Conservation (phyloP, 306 rosid genomes). For the Cucurbita maxima region DNA sequence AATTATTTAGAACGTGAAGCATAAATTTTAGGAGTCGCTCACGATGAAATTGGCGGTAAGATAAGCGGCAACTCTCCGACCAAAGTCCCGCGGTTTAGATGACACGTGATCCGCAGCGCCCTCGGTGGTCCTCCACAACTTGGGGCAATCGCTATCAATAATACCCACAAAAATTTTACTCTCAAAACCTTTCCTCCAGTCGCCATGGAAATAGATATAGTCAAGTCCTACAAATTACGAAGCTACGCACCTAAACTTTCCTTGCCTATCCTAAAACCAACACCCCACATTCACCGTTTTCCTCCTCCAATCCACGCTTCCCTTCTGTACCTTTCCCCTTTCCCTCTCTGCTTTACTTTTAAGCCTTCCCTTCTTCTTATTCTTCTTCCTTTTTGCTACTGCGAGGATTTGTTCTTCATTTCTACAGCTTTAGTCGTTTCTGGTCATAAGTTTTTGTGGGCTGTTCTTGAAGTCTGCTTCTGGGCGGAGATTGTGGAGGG, state of each 20-base stretch:
- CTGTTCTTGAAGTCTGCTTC: background rate
- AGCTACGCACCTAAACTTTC: background rate
- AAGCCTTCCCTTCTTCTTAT: background rate
- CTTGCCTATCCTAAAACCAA: background rate
- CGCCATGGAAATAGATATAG: background rate
- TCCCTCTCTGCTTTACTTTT: too few relatives aligned
- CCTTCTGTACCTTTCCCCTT: background rate
- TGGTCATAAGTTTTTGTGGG: background rate
- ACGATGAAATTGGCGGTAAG: constrained; percentile 16
- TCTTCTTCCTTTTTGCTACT: background rate
- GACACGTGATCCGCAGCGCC: constrained; percentile 11
- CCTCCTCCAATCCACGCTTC: too few relatives aligned
- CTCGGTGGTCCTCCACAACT: background rate
- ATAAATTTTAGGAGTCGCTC: background rate
- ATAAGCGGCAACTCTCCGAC: constrained; percentile 13
- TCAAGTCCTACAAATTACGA: background rate
- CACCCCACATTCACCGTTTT: background rate
- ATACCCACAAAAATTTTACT: background rate
- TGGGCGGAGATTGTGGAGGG: too few relatives aligned
- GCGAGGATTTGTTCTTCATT: background rate
- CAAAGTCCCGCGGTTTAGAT: background rate
- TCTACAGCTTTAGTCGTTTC: background rate
- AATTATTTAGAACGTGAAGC: too few relatives aligned
- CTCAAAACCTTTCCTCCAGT: background rate
- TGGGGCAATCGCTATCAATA: background rate